Conservation (phyloP, 1,139 yeast genomes). For the Kodamaea fungicola region DNA sequence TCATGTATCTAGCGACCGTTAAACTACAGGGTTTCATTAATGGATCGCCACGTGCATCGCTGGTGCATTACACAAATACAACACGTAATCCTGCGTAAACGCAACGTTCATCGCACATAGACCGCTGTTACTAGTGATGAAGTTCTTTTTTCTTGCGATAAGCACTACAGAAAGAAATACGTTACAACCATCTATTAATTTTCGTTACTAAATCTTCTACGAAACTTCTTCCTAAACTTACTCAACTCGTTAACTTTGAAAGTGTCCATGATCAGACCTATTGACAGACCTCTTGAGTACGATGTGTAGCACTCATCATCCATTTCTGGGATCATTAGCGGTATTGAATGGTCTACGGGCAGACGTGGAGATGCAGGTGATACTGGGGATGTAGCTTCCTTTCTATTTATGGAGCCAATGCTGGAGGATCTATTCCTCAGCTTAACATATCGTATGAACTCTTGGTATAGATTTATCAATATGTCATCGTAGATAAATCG, state of each 20-base stretch:
- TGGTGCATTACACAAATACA: no score
- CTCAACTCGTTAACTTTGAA: constrained; percentile 17
- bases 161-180: no score
- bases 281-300: constrained; percentile 15
- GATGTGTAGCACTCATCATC: constrained; percentile 1
- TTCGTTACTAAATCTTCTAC: constrained; percentile 18
- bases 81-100: no score
- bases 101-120: no score
- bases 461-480: constrained; percentile 32
- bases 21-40: no score
- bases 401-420: no score
- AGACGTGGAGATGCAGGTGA: constrained; percentile 1
- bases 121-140: no score
- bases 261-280: constrained; percentile 21
- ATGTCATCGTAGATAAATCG: constrained; percentile 28
- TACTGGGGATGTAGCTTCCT: not conserved
- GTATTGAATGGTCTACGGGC: not conserved
- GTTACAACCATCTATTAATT: constrained; percentile 4
- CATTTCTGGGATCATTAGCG: not conserved
- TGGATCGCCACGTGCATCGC: no score
- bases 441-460: constrained; percentile 22
- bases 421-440: no score
- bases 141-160: no score
- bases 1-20: no score
- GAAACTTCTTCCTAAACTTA: constrained; percentile 19